Conservation (phyloP, 2,329 filamentous ascomycete genomes). For the Graphilbum ipis-grandicollis region DNA sequence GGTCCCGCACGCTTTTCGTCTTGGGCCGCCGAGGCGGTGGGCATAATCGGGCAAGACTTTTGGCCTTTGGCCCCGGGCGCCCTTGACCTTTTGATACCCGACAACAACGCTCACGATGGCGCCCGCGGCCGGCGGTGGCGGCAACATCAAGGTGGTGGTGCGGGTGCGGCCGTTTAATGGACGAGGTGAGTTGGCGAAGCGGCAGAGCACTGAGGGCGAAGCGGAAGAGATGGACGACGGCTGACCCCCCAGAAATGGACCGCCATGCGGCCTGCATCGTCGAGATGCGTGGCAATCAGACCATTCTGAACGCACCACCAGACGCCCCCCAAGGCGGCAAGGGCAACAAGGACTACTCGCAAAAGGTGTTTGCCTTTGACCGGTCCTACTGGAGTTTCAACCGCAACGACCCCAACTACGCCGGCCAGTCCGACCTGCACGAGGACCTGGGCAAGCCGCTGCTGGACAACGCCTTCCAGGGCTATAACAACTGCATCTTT, state of each 20-base stretch:
- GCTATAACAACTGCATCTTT: slow-evolving; percentile 98
- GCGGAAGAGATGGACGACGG: not conserved
- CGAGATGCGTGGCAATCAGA: slow-evolving; percentile 89
- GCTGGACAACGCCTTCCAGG: slow-evolving; percentile 96
- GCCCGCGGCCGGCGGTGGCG: slow-evolving; percentile 40
- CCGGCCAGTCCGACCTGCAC: slow-evolving; percentile 85
- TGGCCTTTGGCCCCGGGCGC: no score
- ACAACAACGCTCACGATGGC: slow-evolving; percentile 31
- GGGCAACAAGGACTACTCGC: slow-evolving; percentile 41
- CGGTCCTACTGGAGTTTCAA: slow-evolving; percentile 97
- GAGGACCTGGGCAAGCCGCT: slow-evolving; percentile 90
- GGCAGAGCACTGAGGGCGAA: not conserved
- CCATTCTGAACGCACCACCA: slow-evolving; percentile 60
- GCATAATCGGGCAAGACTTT: no score
- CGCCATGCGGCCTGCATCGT: slow-evolving; percentile 91
- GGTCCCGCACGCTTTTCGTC: not conserved
- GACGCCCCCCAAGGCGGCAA: slow-evolving; percentile 42
- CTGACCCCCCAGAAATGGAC: slow-evolving; percentile 51
- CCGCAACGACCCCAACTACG: slow-evolving; percentile 64
- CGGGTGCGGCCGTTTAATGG: slow-evolving; percentile 88
- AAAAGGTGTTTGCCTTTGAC: slow-evolving; percentile 90
- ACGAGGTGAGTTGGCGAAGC: slow-evolving; percentile 44
- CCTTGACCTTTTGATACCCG: no score
- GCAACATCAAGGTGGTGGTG: slow-evolving; percentile 99
- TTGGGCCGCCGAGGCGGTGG: no score